Conservation (phyloP, 306 rosid genomes). For the Psophocarpus tetragonolobus region DNA sequence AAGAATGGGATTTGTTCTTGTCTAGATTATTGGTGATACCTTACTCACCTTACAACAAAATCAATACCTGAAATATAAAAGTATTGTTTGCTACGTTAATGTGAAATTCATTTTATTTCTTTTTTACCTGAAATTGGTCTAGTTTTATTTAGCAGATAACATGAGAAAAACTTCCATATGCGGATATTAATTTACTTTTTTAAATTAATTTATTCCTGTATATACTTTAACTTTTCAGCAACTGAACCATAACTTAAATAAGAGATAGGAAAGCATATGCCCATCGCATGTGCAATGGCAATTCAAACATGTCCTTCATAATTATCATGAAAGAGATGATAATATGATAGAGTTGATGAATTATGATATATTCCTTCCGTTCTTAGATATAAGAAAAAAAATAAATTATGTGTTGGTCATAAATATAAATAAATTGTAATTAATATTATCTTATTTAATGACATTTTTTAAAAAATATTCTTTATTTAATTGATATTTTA, state of each 20-base stretch:
- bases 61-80: background rate
- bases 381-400: too few relatives aligned
- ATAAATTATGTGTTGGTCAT: too few relatives aligned
- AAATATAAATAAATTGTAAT: too few relatives aligned
- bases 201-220: background rate
- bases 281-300: background rate
- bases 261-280: background rate
- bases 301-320: too few relatives aligned
- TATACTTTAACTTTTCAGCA: background rate
- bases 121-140: background rate
- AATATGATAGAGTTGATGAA: too few relatives aligned
- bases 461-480: too few relatives aligned
- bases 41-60: conserved; percentile 13
- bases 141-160: background rate
- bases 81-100: background rate
- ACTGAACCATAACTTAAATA: background rate
- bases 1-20: conserved; percentile 50
- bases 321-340: background rate
- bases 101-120: background rate
- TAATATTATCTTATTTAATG: too few relatives aligned
- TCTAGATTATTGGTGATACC: conserved; percentile 40
- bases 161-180: background rate
- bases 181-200: background rate
- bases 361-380: too few relatives aligned
- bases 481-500: too few relatives aligned